phyloP scores from a whole-genome alignment of 2,329 filamentous ascomycete genomes.

The Phoma sp. region DNA sequence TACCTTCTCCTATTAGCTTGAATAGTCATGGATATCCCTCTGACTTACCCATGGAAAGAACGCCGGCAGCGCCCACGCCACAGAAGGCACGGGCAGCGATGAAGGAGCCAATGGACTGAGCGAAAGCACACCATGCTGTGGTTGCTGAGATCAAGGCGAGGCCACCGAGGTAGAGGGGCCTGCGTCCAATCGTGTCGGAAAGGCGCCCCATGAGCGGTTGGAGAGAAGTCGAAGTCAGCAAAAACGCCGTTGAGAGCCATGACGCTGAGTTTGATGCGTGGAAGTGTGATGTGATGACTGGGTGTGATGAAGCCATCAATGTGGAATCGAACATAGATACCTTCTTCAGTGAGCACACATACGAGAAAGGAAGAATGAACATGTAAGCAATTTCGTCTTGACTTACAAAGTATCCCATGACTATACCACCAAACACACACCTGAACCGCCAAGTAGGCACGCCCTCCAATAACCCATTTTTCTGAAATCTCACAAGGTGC shows the following conservation, averaged over 20 bases:
- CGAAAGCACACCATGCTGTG: conserved; percentile 72
- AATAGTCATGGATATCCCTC: no score
- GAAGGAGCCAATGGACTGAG: conserved; percentile 70
- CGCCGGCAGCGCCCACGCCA: conserved; percentile 74
- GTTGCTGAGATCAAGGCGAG: conserved; percentile 68
- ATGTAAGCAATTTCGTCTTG: background rate
- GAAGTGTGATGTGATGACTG: conserved; percentile 82
- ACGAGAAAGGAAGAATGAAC: background rate
- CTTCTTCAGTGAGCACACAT: conserved; percentile 44
- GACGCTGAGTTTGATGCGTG: conserved; percentile 77
- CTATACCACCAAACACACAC: conserved; percentile 46
- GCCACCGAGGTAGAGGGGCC: conserved; percentile 67
- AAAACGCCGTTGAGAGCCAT: conserved; percentile 80
- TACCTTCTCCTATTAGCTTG: conserved; percentile 38
- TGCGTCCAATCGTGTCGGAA: conserved; percentile 75
- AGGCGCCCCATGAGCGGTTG: conserved; percentile 76
- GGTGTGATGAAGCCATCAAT: conserved; percentile 81
- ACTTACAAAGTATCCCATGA: conserved; percentile 48
- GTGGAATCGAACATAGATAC: conserved; percentile 71
- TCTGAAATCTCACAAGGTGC: conserved; percentile 32
- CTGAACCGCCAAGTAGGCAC: conserved; percentile 43
- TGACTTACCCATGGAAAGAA: conserved; percentile 63
- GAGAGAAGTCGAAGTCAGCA: conserved; percentile 77
- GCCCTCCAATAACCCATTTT: conserved; percentile 42
- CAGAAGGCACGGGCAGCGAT: conserved; percentile 73